Conservation (phyloP, 2,329 filamentous ascomycete species). For the Kalaharituber pfeilii region DNA sequence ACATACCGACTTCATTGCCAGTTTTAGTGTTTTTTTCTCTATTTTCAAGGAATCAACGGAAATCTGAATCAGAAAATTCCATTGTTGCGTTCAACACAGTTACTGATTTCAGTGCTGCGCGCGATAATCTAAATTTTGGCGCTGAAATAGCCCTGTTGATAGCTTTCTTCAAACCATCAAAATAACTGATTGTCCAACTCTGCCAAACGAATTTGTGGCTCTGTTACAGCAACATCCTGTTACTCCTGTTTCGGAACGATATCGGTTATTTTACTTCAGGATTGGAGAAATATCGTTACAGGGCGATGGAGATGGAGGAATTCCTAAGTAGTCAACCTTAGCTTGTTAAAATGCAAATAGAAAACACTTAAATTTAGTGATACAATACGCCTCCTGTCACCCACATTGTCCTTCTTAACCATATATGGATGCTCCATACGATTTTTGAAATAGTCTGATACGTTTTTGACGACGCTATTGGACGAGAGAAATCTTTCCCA, state of each 20-base stretch:
- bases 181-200: too few relatives aligned
- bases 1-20: too few relatives aligned
- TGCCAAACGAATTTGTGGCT: too few relatives aligned
- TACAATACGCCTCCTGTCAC: conserved; percentile 46
- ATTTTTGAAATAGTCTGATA: conserved; percentile 54
- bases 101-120: too few relatives aligned
- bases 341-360: conserved; percentile 7
- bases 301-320: conserved; percentile 85
- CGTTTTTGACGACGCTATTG: conserved; percentile 50
- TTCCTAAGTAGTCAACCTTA: too few relatives aligned
- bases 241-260: conserved; percentile 61
- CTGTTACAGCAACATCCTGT: conserved; percentile 53
- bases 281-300: conserved; percentile 70
- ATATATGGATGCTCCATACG: conserved; percentile 54
- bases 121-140: too few relatives aligned
- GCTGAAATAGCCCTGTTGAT: too few relatives aligned
- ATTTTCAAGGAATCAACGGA: too few relatives aligned
- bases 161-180: too few relatives aligned
- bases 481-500: conserved; percentile 53
- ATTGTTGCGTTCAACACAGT: too few relatives aligned
- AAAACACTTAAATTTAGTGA: not conserved
- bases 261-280: conserved; percentile 60
- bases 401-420: conserved; percentile 70
- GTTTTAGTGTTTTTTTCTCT: too few relatives aligned
- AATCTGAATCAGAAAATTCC: too few relatives aligned